phyloP scores from a whole-genome alignment of 768 basidiomycete genomes.

The Agaricus sinodeliciosus region DNA sequence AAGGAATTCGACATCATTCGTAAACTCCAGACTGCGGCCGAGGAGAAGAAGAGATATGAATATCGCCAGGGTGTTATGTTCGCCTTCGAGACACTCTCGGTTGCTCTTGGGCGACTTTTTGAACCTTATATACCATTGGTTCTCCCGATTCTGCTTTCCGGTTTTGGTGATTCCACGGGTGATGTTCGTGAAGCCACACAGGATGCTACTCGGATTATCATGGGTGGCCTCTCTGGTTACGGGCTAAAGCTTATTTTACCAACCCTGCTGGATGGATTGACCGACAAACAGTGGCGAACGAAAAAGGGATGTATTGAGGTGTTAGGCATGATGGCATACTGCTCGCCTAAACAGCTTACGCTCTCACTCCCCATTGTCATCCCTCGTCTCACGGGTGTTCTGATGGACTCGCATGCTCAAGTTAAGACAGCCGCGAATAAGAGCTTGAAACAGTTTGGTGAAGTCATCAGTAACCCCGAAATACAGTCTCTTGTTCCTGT shows the following conservation, averaged over 20 bases:
- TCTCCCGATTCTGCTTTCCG: conserved; percentile 73
- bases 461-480: conserved; percentile 97
- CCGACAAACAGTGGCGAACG: conserved; percentile 98
- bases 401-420: conserved; percentile 97
- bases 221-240: conserved; percentile 91
- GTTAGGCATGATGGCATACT: conserved; percentile 98
- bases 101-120: conserved; percentile 80
- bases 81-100: conserved; percentile 87
- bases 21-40: conserved; percentile 66
- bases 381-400: conserved; percentile 87
- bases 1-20: conserved; percentile 78
- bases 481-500: conserved; percentile 86
- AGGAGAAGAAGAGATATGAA: conserved; percentile 87
- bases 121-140: conserved; percentile 87
- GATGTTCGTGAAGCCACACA: conserved; percentile 93
- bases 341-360: conserved; percentile 91
- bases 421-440: conserved; percentile 90
- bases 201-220: conserved; percentile 89
- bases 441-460: conserved; percentile 95
- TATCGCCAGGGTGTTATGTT: conserved; percentile 92
- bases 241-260: conserved; percentile 95
- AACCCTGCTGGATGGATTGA: conserved; percentile 79
- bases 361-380: conserved; percentile 94
- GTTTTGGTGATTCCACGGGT: conserved; percentile 79
- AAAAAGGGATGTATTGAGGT: conserved; percentile 97